phyloP scores from a whole-genome alignment of 306 rosid species.

The Purshia tridentata region DNA sequence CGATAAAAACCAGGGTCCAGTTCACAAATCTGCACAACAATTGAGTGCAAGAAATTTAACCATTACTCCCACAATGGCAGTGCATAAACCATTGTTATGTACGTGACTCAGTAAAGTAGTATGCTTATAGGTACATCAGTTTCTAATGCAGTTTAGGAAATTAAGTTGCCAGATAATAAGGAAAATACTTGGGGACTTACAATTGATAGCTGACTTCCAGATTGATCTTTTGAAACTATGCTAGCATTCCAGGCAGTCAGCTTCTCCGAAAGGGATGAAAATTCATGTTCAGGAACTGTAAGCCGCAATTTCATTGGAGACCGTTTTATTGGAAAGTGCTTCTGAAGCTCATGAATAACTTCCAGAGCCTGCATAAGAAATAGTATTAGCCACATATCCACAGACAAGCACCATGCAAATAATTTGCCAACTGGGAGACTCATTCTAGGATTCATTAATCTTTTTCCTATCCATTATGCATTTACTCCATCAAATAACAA shows the following conservation, averaged over 20 bases:
- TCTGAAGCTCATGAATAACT: conserved; percentile 94
- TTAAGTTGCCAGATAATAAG: not conserved
- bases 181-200: conserved; percentile 43
- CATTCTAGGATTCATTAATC: not conserved
- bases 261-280: conserved; percentile 58
- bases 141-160: not conserved
- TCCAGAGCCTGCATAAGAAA: conserved; percentile 71
- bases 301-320: conserved; percentile 77
- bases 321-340: conserved; percentile 87
- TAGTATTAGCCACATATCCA: not conserved
- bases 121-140: not conserved
- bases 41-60: not conserved
- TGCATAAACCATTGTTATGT: not conserved
- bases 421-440: not conserved
- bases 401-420: too few species aligned
- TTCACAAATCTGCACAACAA: conserved; percentile 57
- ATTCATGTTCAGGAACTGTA: conserved; percentile 50
- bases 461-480: too few species aligned
- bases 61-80: not conserved
- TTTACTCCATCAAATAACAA: not conserved
- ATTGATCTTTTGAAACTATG: conserved; percentile 58
- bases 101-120: not conserved
- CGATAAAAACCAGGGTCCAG: conserved; percentile 83
- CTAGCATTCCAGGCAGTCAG: conserved; percentile 67
- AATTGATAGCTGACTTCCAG: conserved; percentile 59